Base-by-base conservation (phyloP, 768 basidiomycete species). In the Macrolepiota fuliginosa region DNA sequence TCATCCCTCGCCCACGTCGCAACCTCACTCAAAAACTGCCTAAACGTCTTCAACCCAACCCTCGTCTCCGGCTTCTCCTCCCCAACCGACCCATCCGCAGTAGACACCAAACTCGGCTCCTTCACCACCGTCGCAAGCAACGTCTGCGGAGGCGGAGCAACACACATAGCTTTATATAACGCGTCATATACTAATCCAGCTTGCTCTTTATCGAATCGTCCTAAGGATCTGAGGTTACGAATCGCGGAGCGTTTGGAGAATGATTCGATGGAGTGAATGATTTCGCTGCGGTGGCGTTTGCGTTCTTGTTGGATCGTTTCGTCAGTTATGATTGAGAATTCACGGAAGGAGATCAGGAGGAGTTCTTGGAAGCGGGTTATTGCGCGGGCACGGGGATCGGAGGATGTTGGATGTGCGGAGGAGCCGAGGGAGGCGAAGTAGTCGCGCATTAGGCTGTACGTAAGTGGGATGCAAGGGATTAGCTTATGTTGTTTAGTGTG, bases 331-430 rank as follows among this genome's bases (percentile, higher is more conserved):
- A 94, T 83, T 3, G 93, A 90, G 72, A 99, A 98, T 71, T 99
- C 97, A 60, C 97, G 86, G 85, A 99, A 99, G 2, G 97, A 96
- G 58, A 99, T 89, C 6, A 98, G 87, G 45, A 98, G 87, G 0
- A 94, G 86, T 75, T 99, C 96, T 73, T 98, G 97, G 83, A 99
- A 99, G 58, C 92, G 89, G 9, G 95, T 98, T 68, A 98, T 96
- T 22, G 94, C 93, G 12, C 96, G 90, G 3, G 91, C 84, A 13
- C 95, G 88, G 7, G 95, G 90, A 67, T 98, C 96, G 6, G 81
- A 72, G 13, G 96, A 92, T 63, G 89, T 77, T 0, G 97, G 96
- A 70, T 98, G 93, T 0, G 96, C 97, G 1, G 96, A 94, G 15
- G 94, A 90, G 39, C 93, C 96, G 13, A 99, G 85, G 27, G 92